Evolutionary conservation across 441 rosid species (phyloP), one percentile per base, ranked within the genome.

Genomic region (Croton laevigatus): DNA sequence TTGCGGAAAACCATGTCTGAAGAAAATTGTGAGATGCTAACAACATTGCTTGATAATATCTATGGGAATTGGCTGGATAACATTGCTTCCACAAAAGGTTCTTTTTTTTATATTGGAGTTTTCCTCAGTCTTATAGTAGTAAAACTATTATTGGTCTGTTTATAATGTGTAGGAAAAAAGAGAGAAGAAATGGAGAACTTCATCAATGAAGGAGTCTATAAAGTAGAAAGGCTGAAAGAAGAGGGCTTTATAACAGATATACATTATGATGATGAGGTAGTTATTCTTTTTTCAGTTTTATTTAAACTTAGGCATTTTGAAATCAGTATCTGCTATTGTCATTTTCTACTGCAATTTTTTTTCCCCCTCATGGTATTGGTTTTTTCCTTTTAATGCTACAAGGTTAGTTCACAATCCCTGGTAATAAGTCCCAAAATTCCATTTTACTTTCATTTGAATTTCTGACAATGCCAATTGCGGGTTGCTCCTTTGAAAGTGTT

Each of bases 11-110:
- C 75, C 66, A 89, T 94, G 89, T 91, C 98, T 3, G 86, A 91
- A 81, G 98, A 89, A 77, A 94, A 94, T 74, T 82, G 92, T 68
- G 97, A 94, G 89, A 94, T 91, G 98, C 83, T 94, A 79, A 91
- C 95, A 32, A 81, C 89, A 34, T 78, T 94, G 70, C 96, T 94
- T 67, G 97, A 94, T 80, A 90, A 86, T 80, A 89, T 94, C 34
- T 94, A 91, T 55, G 93, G 86, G 69, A 89, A 88, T 81, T 91
- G 98, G 97, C 81, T 94, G 81, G 97, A 94, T 77, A 85, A 80
- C 66, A 87, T 94, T 79, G 85, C 97, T 81, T 82, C 86, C 27
- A 66, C 85, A 63, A 90, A 83, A 88, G 98, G 98, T 94, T 79
- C 79, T 55, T 54, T 78, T 36, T 44, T 27, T 2, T 27, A 48